A percentile compares a stretch with the other conserved stretches of the same genome.
phyloP scores from a whole-genome alignment of 208 protist genomes.

The Leishmania martiniquensis region DNA sequence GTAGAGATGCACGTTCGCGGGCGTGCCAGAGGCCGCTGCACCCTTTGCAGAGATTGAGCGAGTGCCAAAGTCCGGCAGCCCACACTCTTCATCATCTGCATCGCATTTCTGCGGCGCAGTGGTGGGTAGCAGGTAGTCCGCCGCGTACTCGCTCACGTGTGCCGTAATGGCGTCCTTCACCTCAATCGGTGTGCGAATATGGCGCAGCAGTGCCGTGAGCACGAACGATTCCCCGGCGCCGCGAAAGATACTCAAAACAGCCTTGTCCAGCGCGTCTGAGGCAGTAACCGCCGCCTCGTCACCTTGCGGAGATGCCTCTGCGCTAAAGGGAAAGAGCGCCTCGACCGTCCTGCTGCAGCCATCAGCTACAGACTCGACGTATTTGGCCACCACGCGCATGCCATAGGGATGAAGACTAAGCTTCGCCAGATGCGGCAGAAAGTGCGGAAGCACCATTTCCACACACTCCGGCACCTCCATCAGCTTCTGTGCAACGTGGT shows the following conservation, averaged over 20 bases:
- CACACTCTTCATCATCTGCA: slow-evolving; percentile 37
- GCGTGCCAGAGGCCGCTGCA: background rate
- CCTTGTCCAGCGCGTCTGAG: slow-evolving; percentile 39
- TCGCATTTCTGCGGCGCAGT: background rate
- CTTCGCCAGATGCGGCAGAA: slow-evolving; percentile 42
- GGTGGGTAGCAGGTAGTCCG: slow-evolving; percentile 56
- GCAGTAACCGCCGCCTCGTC: slow-evolving; percentile 26
- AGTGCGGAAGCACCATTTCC: slow-evolving; percentile 56
- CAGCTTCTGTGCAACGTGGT: slow-evolving; percentile 87
- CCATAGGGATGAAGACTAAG: slow-evolving; percentile 69
- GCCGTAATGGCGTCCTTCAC: slow-evolving; percentile 84
- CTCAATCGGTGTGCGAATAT: slow-evolving; percentile 47
- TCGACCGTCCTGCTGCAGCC: slow-evolving; percentile 47
- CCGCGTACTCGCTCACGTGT: slow-evolving; percentile 70
- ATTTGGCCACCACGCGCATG: slow-evolving; percentile 81
- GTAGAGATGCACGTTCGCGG: slow-evolving; percentile 59
- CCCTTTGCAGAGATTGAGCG: background rate
- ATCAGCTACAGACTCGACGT: slow-evolving; percentile 44
- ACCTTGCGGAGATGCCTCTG: slow-evolving; percentile 25
- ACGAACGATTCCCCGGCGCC: slow-evolving; percentile 66
- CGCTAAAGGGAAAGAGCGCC: slow-evolving; percentile 38
- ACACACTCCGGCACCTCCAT: slow-evolving; percentile 70
- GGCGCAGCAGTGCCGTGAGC: slow-evolving; percentile 65
- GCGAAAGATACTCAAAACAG: slow-evolving; percentile 46
- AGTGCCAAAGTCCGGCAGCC: slow-evolving; percentile 72